These are phyloP conservation scores for Taphrina pruni DNA, from an alignment of 1,139 yeast genomes.

Conservation along the genomic window DNA sequence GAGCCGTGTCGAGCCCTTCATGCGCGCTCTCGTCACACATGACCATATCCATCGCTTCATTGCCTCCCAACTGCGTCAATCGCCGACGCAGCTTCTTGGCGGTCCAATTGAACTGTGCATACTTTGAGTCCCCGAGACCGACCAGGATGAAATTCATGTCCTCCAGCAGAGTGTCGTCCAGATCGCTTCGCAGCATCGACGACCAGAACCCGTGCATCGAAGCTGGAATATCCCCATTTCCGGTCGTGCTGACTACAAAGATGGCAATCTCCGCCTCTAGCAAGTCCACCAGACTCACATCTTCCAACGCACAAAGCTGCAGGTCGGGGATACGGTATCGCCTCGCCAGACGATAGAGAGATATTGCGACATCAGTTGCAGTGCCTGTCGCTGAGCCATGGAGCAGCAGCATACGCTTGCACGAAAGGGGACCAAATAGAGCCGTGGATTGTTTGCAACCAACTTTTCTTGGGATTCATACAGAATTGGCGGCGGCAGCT, in stretches of 20 bases:
- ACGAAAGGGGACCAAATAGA: too few relatives aligned
- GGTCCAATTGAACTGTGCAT: slow-evolving; percentile 80
- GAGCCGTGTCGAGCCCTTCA: slow-evolving; percentile 66
- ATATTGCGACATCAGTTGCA: slow-evolving; percentile 81
- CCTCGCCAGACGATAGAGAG: slow-evolving; percentile 63
- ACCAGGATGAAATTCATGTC: slow-evolving; percentile 72
- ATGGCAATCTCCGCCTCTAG: slow-evolving; percentile 62
- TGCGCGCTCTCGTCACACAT: slow-evolving; percentile 88
- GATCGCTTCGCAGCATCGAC: slow-evolving; percentile 68
- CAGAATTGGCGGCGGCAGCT: background rate
- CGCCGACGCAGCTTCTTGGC: slow-evolving; percentile 80
- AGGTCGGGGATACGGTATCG: slow-evolving; percentile 61
- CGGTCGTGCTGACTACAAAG: slow-evolving; percentile 85
- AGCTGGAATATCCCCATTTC: slow-evolving; percentile 92
- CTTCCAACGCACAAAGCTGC: slow-evolving; percentile 64
- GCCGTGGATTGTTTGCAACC: too few relatives aligned
- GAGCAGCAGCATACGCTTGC: slow-evolving; percentile 56
- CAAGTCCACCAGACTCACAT: slow-evolving; percentile 60
- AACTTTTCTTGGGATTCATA: too few relatives aligned
- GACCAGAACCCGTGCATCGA: slow-evolving; percentile 75
- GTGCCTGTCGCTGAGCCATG: slow-evolving; percentile 96
- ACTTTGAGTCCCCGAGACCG: slow-evolving; percentile 95
- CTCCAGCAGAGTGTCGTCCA: slow-evolving; percentile 64
- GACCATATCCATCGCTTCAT: slow-evolving; percentile 70
- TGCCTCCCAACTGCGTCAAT: slow-evolving; percentile 78